Conservation (phyloP, 2,329 filamentous ascomycete genomes). For the Dactylellina haptotyla region DNA sequence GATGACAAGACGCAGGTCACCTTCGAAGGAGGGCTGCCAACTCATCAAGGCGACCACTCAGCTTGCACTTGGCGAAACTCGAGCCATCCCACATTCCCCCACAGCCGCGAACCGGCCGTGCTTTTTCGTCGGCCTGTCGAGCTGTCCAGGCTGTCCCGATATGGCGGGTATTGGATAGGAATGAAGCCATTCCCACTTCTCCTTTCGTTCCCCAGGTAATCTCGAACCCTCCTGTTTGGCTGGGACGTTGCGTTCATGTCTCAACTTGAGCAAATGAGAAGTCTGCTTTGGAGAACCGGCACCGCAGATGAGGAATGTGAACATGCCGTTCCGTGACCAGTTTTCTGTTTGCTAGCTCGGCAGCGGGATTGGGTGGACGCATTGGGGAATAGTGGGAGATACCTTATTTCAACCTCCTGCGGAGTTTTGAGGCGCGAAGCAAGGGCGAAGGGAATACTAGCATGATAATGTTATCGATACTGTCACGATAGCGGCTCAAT, state of each 20-base stretch:
- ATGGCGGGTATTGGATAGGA: conserved; percentile 48
- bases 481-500: too few species aligned
- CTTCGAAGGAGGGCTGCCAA: conserved; percentile 39
- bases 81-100: conserved; percentile 11
- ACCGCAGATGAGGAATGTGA: conserved; percentile 10
- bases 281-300: conserved; percentile 38
- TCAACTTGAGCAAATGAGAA: conserved; percentile 24
- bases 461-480: too few species aligned
- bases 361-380: conserved; percentile 30
- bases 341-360: conserved; percentile 13
- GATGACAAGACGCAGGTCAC: conserved; percentile 3
- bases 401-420: conserved; percentile 54
- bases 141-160: conserved; percentile 26
- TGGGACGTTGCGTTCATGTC: conserved; percentile 22
- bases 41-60: conserved; percentile 53
- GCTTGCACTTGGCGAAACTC: conserved; percentile 49
- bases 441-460: too few species aligned
- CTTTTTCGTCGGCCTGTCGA: not conserved
- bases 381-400: conserved; percentile 34
- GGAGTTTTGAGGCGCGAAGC: conserved; percentile 9
- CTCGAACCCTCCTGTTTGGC: conserved; percentile 19
- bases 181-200: not conserved
- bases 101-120: not conserved
- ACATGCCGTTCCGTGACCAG: not conserved
- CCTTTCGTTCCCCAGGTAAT: not conserved